A percentile compares a stretch with the other conserved stretches of the same genome.
phyloP scores from a whole-genome alignment of 192 early-diverging fungal species.

The Mortierella antarctica region DNA sequence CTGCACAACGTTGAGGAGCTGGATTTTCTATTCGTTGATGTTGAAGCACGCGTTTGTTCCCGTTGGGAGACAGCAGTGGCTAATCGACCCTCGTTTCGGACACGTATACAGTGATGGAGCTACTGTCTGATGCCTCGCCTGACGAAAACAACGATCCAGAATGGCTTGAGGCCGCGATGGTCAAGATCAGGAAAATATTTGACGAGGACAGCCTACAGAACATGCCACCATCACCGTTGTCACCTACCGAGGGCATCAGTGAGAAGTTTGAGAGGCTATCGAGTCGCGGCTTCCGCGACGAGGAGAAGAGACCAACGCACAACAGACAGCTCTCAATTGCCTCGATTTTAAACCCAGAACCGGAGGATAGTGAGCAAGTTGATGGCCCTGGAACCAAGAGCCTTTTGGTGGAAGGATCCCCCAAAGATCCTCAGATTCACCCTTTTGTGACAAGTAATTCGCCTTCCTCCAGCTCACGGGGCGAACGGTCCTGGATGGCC shows the following conservation, averaged over 20 bases:
- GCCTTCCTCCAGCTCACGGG: too few species aligned
- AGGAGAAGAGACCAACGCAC: slow-evolving; percentile 26
- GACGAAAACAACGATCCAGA: slow-evolving; percentile 31
- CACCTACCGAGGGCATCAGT: slow-evolving; percentile 8
- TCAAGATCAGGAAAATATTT: slow-evolving; percentile 26
- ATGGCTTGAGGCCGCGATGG: slow-evolving; percentile 29
- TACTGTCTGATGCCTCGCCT: slow-evolving; percentile 34
- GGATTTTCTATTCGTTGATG: not conserved
- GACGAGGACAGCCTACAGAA: slow-evolving; percentile 25
- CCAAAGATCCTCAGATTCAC: too few species aligned
- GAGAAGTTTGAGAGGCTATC: not conserved
- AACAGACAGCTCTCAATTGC: slow-evolving; percentile 44
- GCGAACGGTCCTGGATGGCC: too few species aligned
- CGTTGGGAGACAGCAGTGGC: not conserved
- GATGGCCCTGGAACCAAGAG: too few species aligned
- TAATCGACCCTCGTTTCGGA: not conserved
- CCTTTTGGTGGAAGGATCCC: too few species aligned
- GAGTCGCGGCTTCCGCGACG: not conserved
- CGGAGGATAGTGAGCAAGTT: not conserved
- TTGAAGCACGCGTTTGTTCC: not conserved
- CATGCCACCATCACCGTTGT: slow-evolving; percentile 20
- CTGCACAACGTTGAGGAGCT: not conserved
- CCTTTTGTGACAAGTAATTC: too few species aligned
- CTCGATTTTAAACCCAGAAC: slow-evolving; percentile 39
- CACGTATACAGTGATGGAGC: slow-evolving; percentile 27